phyloP scores from a whole-genome alignment of 2,329 filamentous ascomycete genomes.

The Fusarium tanahbumbuense region DNA sequence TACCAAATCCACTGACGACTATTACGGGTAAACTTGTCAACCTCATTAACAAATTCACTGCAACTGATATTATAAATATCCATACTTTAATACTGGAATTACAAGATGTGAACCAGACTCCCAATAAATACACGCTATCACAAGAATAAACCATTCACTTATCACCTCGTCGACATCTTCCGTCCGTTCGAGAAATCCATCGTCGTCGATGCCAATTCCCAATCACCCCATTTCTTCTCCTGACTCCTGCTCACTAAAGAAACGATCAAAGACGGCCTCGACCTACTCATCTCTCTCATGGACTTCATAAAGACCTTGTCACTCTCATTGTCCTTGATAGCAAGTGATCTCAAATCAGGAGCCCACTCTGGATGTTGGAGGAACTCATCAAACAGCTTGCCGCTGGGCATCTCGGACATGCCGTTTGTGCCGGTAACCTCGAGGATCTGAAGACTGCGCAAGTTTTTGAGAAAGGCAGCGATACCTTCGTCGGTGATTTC shows the following conservation, averaged over 20 bases:
- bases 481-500: neutral
- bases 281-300: slow-evolving; percentile 18
- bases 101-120: neutral
- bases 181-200: slow-evolving; percentile 21
- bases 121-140: neutral
- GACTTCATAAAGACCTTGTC: slow-evolving; percentile 29
- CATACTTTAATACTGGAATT: no score
- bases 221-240: slow-evolving; percentile 31
- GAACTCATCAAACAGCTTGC: slow-evolving; percentile 5
- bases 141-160: neutral
- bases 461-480: neutral
- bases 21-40: no score
- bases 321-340: neutral
- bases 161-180: neutral
- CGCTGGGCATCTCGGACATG: neutral
- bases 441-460: neutral
- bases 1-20: no score
- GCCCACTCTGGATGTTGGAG: slow-evolving; percentile 16
- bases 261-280: slow-evolving; percentile 10
- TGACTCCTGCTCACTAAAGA: neutral
- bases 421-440: slow-evolving; percentile 2
- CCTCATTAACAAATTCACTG: no score
- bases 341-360: slow-evolving; percentile 17
- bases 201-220: neutral
- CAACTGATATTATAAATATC: no score